Evolutionary conservation across 257 asterid genomes (phyloP).

Genomic region (Lithospermum erythrorhizon): DNA sequence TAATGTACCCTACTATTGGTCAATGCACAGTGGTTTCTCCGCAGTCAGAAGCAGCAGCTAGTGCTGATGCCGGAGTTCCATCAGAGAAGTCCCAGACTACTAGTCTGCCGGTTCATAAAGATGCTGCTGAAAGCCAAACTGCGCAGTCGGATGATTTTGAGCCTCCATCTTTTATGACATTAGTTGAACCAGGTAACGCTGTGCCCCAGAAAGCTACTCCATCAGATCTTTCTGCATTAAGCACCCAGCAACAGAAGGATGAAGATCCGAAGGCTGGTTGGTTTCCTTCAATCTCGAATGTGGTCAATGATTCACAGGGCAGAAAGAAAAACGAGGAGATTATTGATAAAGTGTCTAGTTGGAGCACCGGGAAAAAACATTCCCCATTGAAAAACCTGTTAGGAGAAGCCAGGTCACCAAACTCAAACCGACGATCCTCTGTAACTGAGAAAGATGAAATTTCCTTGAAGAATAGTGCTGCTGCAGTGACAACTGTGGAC

Average conservation of each 20-base stretch:
- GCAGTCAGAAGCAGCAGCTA: background rate
- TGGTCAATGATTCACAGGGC: too few relatives aligned
- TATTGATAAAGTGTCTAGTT: constrained; percentile 41
- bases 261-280: too few relatives aligned
- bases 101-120: too few relatives aligned
- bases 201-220: background rate
- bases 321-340: constrained; percentile 1
- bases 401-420: constrained; percentile 55
- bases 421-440: constrained; percentile 27
- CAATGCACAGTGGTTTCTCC: background rate
- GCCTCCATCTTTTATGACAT: background rate
- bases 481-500: constrained; percentile 23
- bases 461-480: constrained; percentile 24
- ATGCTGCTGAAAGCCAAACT: background rate
- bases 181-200: background rate
- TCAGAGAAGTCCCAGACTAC: too few relatives aligned
- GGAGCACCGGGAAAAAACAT: constrained; percentile 37
- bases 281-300: too few relatives aligned
- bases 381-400: constrained; percentile 46
- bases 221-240: too few relatives aligned
- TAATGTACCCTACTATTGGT: background rate
- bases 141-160: background rate
- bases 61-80: background rate
- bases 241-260: background rate
- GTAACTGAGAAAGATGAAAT: constrained; percentile 28